Conservation (phyloP, 2,329 filamentous ascomycete genomes). For the Trichophyton simii region DNA sequence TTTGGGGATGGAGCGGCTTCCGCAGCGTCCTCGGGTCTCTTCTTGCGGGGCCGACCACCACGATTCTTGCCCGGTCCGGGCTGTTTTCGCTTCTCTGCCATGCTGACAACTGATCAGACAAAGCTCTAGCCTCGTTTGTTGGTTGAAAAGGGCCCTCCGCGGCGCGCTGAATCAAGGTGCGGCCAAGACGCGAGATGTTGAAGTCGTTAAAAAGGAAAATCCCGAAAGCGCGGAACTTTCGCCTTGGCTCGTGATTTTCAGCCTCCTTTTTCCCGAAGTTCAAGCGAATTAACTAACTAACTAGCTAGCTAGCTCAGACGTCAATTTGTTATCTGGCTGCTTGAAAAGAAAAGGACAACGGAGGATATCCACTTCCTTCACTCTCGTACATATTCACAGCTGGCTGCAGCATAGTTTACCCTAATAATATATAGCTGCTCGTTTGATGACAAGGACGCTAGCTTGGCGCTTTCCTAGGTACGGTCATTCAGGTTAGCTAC, state of each 20-base stretch:
- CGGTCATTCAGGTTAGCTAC: too few species aligned
- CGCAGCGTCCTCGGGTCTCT: slow-evolving; percentile 30
- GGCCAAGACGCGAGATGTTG: background rate
- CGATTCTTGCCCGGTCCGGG: slow-evolving; percentile 32
- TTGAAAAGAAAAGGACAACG: background rate
- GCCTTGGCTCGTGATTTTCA: background rate
- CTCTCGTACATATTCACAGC: too few species aligned
- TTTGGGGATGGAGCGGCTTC: slow-evolving; percentile 15
- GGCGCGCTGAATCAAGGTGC: background rate
- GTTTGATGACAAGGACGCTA: too few species aligned
- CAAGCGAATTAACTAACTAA: background rate
- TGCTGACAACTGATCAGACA: slow-evolving; percentile 9
- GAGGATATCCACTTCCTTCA: too few species aligned
- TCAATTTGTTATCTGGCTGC: background rate
- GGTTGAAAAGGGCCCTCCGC: background rate
- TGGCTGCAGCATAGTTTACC: too few species aligned
- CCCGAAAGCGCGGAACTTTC: slow-evolving; percentile 1
- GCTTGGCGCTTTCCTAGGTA: too few species aligned
- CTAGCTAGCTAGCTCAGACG: too few species aligned
- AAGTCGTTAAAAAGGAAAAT: background rate
- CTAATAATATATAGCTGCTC: too few species aligned
- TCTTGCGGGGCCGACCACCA: slow-evolving; percentile 29
- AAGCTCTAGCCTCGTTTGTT: background rate
- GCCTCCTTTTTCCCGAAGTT: background rate
- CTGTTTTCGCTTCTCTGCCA: slow-evolving; percentile 34